Evolutionary conservation across 164 flowering plant species (phyloP).

Genomic region (Nelumbo lutea): DNA sequence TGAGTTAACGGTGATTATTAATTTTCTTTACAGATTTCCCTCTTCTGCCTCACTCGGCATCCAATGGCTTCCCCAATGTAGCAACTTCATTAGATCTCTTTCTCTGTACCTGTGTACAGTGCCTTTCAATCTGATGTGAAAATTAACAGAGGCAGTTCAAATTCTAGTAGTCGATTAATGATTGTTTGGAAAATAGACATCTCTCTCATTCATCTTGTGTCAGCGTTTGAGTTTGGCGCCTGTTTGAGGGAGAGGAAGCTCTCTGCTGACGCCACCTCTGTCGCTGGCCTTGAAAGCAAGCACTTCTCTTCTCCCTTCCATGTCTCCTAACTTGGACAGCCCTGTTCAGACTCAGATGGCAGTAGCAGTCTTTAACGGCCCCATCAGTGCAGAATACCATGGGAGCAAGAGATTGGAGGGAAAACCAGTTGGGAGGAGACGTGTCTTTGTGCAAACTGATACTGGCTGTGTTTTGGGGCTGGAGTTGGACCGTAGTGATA

Average conservation of each 20-base stretch:
- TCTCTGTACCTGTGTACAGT: background rate
- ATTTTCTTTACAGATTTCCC: conserved; percentile 5
- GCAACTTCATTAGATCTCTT: conserved; percentile 5
- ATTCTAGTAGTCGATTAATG: conserved; percentile 26
- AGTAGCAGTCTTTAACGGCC: conserved; percentile 25
- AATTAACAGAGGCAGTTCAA: conserved; percentile 5
- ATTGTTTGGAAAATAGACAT: conserved; percentile 12
- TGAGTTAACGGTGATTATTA: background rate
- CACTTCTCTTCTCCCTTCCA: conserved; percentile 19
- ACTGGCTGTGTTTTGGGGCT: conserved; percentile 3
- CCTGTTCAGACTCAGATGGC: background rate
- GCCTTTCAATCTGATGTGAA: conserved; percentile 23
- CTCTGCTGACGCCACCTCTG: conserved; percentile 26
- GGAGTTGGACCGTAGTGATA: conserved; percentile 21
- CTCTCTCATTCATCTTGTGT: conserved; percentile 14
- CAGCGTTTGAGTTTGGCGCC: conserved; percentile 31
- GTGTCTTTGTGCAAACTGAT: conserved; percentile 6
- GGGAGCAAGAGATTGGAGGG: conserved; percentile 24
- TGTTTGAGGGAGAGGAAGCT: conserved; percentile 32
- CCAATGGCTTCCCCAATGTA: conserved; percentile 30
- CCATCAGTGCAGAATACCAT: conserved; percentile 33
- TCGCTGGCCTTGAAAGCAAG: conserved; percentile 18
- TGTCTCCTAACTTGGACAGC: background rate
- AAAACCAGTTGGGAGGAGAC: background rate
- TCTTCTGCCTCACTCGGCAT: conserved; percentile 6